A percentile compares a stretch with the other conserved stretches of the same genome.
Conservation (phyloP, 768 basidiomycete genomes). For the Pulveroboletus frians region DNA sequence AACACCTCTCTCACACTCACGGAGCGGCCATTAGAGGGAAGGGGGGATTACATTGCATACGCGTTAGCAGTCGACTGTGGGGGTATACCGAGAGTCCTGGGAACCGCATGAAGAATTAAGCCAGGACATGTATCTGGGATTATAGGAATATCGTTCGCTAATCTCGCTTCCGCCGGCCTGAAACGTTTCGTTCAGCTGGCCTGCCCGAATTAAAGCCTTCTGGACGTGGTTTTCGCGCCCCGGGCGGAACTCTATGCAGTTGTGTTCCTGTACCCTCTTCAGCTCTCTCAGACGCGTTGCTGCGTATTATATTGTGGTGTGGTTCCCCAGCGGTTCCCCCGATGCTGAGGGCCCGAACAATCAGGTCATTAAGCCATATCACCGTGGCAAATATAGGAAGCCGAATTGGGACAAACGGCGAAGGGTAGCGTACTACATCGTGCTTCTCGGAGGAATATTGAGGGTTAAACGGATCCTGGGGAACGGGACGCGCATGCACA, state of each 20-base stretch:
- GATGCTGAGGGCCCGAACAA: slow-evolving; percentile 59
- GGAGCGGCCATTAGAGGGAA: neutral
- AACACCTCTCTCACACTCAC: neutral
- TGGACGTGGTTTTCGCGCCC: slow-evolving; percentile 9
- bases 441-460: slow-evolving; percentile 31
- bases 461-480: slow-evolving; percentile 71
- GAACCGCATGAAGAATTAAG: slow-evolving; percentile 15
- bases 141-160: slow-evolving; percentile 22
- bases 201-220: slow-evolving; percentile 2
- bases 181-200: slow-evolving; percentile 22
- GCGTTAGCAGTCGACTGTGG: slow-evolving; percentile 5
- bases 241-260: slow-evolving; percentile 12
- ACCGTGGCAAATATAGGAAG: slow-evolving; percentile 71
- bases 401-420: slow-evolving; percentile 75
- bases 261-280: slow-evolving; percentile 53
- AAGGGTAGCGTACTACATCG: slow-evolving; percentile 55
- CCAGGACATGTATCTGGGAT: slow-evolving; percentile 6
- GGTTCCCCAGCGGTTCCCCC: slow-evolving; percentile 33
- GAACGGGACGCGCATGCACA: slow-evolving; percentile 69
- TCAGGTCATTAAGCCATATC: slow-evolving; percentile 66
- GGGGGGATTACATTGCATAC: slow-evolving; percentile 2
- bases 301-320: slow-evolving; percentile 30
- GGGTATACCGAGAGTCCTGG: slow-evolving; percentile 12
- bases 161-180: slow-evolving; percentile 44
- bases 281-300: slow-evolving; percentile 51